Conservation (phyloP, 176 grass and related monocot genomes). For the Musa troglodytarum region DNA sequence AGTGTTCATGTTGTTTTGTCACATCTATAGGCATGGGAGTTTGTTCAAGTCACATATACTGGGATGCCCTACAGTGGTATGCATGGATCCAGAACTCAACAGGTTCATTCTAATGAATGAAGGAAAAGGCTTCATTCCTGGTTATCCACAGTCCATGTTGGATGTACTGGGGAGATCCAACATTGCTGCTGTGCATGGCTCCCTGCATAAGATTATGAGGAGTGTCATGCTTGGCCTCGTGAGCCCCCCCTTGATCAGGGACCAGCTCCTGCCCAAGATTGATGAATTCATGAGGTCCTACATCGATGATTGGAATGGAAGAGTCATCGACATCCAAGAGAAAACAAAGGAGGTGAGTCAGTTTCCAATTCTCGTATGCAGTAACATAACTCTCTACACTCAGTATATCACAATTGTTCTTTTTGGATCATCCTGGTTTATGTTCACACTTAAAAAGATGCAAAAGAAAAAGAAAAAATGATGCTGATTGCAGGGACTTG, state of each 20-base stretch:
- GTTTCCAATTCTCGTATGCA: neutral
- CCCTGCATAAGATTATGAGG: slow-evolving; percentile 28
- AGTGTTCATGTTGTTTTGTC: neutral
- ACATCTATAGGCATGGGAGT: slow-evolving; percentile 21
- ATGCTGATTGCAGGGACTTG: neutral
- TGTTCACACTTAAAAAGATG: neutral
- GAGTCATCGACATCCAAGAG: slow-evolving; percentile 30
- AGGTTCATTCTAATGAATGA: slow-evolving; percentile 28
- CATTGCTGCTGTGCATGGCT: slow-evolving; percentile 17
- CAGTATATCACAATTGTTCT: neutral
- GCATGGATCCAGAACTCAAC: slow-evolving; percentile 37
- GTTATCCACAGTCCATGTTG: slow-evolving; percentile 30
- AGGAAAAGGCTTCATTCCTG: slow-evolving; percentile 29
- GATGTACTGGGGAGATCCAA: slow-evolving; percentile 33
- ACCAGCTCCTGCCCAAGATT: slow-evolving; percentile 26
- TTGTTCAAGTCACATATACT: slow-evolving; percentile 36
- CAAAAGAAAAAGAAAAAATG: neutral
- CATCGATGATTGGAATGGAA: slow-evolving; percentile 6
- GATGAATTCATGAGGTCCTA: slow-evolving; percentile 33
- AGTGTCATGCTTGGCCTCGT: slow-evolving; percentile 19
- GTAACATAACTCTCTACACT: neutral
- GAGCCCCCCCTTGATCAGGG: slow-evolving; percentile 21
- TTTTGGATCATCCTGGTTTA: neutral
- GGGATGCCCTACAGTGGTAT: slow-evolving; percentile 27
- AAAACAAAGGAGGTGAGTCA: slow-evolving; percentile 31